Conservation (phyloP, 164 flowering plant genomes). For the Cinnamomum micranthum region DNA sequence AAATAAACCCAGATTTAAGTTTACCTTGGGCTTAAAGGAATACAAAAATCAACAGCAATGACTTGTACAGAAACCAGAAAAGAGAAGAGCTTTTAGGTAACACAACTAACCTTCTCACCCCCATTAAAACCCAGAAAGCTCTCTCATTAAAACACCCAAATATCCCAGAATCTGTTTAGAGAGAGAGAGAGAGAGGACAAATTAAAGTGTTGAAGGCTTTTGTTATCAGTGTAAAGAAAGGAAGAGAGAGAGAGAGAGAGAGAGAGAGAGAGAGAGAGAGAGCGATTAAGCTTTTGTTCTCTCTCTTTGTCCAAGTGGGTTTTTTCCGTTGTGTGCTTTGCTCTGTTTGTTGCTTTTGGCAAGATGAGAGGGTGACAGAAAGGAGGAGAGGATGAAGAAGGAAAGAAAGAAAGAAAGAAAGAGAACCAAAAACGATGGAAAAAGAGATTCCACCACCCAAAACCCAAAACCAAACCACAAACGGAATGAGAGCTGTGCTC, state of each 20-base stretch:
- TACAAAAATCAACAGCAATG: not conserved
- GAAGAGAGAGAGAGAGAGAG: not conserved
- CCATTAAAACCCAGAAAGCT: not conserved
- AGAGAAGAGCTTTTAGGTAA: not conserved
- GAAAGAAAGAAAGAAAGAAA: not conserved
- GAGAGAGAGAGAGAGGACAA: constrained; percentile 1
- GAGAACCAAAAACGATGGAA: constrained; percentile 7
- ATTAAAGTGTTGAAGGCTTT: not conserved
- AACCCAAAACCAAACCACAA: constrained; percentile 26
- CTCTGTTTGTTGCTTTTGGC: not conserved
- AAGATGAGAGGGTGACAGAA: not conserved
- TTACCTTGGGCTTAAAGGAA: not conserved
- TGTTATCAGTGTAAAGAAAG: not conserved
- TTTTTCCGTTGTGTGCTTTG: not conserved
- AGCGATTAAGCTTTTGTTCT: not conserved
- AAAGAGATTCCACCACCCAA: constrained; percentile 29
- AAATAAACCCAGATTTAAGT: not conserved
- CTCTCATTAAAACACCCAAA: constrained; percentile 6
- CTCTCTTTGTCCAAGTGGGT: not conserved
- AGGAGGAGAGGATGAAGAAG: not conserved
- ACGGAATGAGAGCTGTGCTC: constrained; percentile 29
- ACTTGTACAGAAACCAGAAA: not conserved
- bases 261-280: not conserved
- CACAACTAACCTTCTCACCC: not conserved
- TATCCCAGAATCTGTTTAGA: not conserved